Evolutionary conservation across 192 early-diverging fungal species (phyloP).

Genomic region (Oehlia diaphana): DNA sequence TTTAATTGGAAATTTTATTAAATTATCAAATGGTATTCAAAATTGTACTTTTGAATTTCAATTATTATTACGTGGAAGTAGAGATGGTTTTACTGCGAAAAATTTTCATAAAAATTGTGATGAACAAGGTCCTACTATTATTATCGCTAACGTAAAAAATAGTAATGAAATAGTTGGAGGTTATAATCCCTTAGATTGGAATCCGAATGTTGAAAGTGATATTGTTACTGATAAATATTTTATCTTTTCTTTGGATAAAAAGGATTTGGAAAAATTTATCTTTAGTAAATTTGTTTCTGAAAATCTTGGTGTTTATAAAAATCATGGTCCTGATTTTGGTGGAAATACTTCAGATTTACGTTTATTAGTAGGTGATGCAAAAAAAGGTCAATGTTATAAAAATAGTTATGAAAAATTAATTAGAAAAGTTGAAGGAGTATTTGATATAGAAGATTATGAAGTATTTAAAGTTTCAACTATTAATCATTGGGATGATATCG

Average conservation of each 20-base stretch:
- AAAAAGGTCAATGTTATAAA: background rate
- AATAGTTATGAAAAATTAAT: constrained; percentile 2
- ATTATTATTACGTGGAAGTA: constrained; percentile 9
- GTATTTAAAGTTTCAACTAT: background rate
- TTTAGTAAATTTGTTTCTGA: background rate
- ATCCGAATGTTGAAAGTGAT: background rate
- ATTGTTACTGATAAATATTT: background rate
- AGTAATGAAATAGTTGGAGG: constrained; percentile 32
- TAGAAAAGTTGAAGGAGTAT: background rate
- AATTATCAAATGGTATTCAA: background rate
- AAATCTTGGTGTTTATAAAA: background rate
- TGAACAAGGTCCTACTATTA: constrained; percentile 29
- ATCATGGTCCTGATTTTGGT: background rate
- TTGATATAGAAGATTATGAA: background rate
- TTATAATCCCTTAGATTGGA: constrained; percentile 32
- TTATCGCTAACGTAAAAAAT: constrained; percentile 12
- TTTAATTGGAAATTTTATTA: background rate
- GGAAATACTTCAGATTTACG: background rate
- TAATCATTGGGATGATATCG: no score
- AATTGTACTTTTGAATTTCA: background rate
- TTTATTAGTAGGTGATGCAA: background rate
- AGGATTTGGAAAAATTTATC: background rate
- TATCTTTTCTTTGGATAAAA: constrained; percentile 2
- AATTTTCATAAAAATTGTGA: constrained; percentile 27
- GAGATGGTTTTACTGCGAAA: background rate